Evolutionary conservation across 169 alveolate genomes (phyloP), one percentile per base, ranked within the genome.

Genomic region (Babesia gibsoni): DNA sequence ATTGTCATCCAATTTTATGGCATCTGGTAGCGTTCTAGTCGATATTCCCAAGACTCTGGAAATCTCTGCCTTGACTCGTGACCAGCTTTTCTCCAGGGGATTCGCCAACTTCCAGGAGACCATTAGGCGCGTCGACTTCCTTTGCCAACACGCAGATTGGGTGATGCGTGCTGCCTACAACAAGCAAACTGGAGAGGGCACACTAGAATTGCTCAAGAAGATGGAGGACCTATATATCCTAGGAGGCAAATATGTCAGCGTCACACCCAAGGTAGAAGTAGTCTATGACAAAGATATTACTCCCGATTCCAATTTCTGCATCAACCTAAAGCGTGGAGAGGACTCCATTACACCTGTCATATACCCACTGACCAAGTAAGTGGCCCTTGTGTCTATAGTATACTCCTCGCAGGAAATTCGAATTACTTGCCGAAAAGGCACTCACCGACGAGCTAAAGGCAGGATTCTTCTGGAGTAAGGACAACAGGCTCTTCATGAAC

Each of bases 381-480:
- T 70, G 10, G 4, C 5, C 10, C 7, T 0, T 23, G 23, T 4
- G 4, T 0, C 14, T n/a, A 25, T n/a, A 2, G 35, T 20, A 14
- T 25, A 43, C 22, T 4, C 12, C 25, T 18, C 27, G 33, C 36
- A 72, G 83, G 73, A 72, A 64, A 33, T 49, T 68, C 37, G 84
- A 74, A 43, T 14, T 74, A 10, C 52, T 65, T 35, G 79, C 53
- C 35, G 84, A 74, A 50, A 64, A 63, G 22, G 39, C 67, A 10
- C 6, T 74, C 30, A 74, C 84, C 27, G 79, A 74, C 32, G 84
- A 56, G 18, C 41, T 74, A n/a, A 74, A 74, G 65, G 67, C 68
- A 14, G 69, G 70, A 9, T 2, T 74, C 23, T 74, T 50, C 50
- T 39, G 67, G 46, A 74, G 79, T 65, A 59, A 45, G 69, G 79